Conservation (phyloP, 192 early-diverging fungal species). For the Geranomyces michiganensis region DNA sequence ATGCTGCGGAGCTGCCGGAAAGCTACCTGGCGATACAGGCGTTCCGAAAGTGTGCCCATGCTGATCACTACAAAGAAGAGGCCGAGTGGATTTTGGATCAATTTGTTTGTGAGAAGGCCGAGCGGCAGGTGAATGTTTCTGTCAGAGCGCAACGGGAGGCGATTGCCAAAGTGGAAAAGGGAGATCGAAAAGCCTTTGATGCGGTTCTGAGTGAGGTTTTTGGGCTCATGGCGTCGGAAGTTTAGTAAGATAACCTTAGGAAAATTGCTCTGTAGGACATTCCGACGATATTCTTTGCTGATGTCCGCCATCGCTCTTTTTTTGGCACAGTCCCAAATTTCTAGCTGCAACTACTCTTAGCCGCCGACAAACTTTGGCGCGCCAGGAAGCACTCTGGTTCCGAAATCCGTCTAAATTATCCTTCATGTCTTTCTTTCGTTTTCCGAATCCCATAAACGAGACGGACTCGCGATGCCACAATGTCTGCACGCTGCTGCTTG, state of each 20-base stretch:
- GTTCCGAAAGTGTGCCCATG: not conserved
- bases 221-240: slow-evolving; percentile 1
- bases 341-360: not conserved
- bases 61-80: not conserved
- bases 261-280: not conserved
- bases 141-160: slow-evolving; percentile 1
- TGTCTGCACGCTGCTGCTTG: slow-evolving; percentile 1
- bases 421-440: not conserved
- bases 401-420: not conserved
- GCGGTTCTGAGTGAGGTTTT: not conserved
- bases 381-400: slow-evolving; percentile 16
- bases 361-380: not conserved
- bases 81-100: not conserved
- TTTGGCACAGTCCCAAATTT: slow-evolving; percentile 4
- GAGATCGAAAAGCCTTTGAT: not conserved
- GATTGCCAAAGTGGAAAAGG: not conserved
- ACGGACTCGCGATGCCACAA: slow-evolving; percentile 15
- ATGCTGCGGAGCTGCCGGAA: not conserved
- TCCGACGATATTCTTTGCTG: too few species aligned
- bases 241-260: not conserved
- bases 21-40: slow-evolving; percentile 4
- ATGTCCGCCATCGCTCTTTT: not conserved
- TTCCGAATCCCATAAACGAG: slow-evolving; percentile 14
- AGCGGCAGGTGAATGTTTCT: slow-evolving; percentile 5
- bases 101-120: slow-evolving; percentile 1